These are phyloP conservation scores for Halteria grandinella DNA, from an alignment of 73 alveolate species.

Conservation along the genomic window DNA sequence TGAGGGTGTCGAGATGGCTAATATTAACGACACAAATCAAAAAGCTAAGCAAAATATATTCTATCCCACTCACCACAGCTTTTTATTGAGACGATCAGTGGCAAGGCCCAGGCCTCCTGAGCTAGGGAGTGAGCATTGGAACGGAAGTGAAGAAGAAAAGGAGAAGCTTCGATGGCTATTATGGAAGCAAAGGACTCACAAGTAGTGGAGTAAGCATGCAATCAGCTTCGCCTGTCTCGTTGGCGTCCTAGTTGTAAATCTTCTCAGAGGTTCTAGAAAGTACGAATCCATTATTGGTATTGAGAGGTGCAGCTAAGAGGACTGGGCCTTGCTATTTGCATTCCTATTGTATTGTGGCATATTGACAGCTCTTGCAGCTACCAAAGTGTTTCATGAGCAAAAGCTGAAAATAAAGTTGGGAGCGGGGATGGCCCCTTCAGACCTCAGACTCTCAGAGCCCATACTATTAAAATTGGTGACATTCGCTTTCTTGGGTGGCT, in stretches of 20 bases:
- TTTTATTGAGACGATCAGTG: too few species aligned
- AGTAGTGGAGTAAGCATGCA: too few species aligned
- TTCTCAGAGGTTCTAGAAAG: constrained; percentile 30
- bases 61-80: too few species aligned
- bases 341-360: not conserved
- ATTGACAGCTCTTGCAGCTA: not conserved
- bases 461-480: constrained; percentile 18
- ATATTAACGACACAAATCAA: too few species aligned
- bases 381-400: constrained; percentile 3
- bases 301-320: not conserved
- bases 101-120: too few species aligned
- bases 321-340: not conserved
- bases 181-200: too few species aligned
- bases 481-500: constrained; percentile 48
- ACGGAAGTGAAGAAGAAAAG: too few species aligned
- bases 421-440: constrained; percentile 34
- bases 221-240: too few species aligned
- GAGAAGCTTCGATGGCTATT: too few species aligned
- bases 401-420: constrained; percentile 5
- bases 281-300: constrained; percentile 24
- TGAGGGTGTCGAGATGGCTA: too few species aligned
- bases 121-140: too few species aligned
- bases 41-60: too few species aligned
- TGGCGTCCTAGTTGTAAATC: not conserved
- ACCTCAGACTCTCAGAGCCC: constrained; percentile 12